Evolutionary conservation across 2,329 filamentous ascomycete species (phyloP).

Genomic region (Phialophora verrucosa): DNA sequence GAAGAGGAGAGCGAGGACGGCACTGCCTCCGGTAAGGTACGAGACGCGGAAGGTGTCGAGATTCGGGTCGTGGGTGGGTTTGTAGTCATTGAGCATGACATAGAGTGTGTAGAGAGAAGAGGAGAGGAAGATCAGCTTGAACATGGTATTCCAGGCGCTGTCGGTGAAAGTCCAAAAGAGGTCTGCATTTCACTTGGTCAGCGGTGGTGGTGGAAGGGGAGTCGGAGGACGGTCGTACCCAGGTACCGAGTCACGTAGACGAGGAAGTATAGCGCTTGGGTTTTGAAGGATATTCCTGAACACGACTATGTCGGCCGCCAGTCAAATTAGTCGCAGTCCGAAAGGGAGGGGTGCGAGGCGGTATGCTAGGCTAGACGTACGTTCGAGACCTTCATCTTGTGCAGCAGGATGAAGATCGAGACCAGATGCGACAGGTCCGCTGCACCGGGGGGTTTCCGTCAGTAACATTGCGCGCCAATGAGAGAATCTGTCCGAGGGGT

Average conservation of each 20-base stretch:
- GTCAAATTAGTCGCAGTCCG: not conserved
- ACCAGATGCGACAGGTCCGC: slow-evolving; percentile 94
- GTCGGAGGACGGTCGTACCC: slow-evolving; percentile 56
- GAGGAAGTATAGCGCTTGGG: slow-evolving; percentile 89
- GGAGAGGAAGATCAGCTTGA: slow-evolving; percentile 93
- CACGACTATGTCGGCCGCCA: slow-evolving; percentile 70
- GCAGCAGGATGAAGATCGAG: slow-evolving; percentile 91
- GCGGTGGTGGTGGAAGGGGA: slow-evolving; percentile 11
- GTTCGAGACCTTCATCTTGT: slow-evolving; percentile 94
- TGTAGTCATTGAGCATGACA: slow-evolving; percentile 97
- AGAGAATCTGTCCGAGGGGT: slow-evolving; percentile 24
- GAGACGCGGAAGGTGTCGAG: slow-evolving; percentile 97
- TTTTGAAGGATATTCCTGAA: slow-evolving; percentile 98
- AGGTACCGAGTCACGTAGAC: slow-evolving; percentile 95
- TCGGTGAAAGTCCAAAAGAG: slow-evolving; percentile 82
- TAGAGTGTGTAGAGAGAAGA: slow-evolving; percentile 94
- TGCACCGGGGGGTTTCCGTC: slow-evolving; percentile 46
- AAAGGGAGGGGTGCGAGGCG: not conserved
- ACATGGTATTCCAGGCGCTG: slow-evolving; percentile 88
- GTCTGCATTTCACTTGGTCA: slow-evolving; percentile 60
- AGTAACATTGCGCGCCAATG: slow-evolving; percentile 20
- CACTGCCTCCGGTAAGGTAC: slow-evolving; percentile 80
- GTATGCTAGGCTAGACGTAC: slow-evolving; percentile 59
- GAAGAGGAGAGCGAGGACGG: slow-evolving; percentile 77
- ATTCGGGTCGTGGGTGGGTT: slow-evolving; percentile 95